phyloP scores from a whole-genome alignment of 805 yeast genomes.

The Kazachstania kunashirensis region DNA sequence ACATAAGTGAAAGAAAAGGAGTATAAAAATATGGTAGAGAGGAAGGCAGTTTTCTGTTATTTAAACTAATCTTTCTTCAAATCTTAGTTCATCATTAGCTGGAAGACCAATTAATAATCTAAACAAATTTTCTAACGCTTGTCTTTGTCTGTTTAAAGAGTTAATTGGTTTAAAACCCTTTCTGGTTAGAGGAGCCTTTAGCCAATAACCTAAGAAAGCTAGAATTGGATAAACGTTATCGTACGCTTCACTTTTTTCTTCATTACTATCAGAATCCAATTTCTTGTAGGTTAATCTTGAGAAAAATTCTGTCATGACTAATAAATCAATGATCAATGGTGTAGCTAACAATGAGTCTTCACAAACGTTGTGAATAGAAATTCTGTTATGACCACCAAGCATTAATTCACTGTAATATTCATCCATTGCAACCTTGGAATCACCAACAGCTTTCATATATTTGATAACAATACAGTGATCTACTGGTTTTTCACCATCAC shows the following conservation, averaged over 20 bases:
- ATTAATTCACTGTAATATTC: slow-evolving; percentile 93
- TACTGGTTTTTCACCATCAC: slow-evolving; percentile 63
- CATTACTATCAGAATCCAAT: slow-evolving; percentile 22
- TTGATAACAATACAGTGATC: slow-evolving; percentile 95
- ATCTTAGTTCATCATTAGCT: slow-evolving; percentile 81
- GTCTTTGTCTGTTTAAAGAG: slow-evolving; percentile 90
- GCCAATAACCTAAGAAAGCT: slow-evolving; percentile 86
- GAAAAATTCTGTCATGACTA: slow-evolving; percentile 82
- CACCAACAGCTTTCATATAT: slow-evolving; percentile 90
- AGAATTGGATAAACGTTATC: slow-evolving; percentile 74
- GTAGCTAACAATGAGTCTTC: slow-evolving; percentile 93
- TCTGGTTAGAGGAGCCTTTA: slow-evolving; percentile 90
- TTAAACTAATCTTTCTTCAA: slow-evolving; percentile 63
- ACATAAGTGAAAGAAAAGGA: background rate
- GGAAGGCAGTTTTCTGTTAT: background rate
- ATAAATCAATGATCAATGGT: slow-evolving; percentile 85
- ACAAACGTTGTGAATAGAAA: slow-evolving; percentile 89
- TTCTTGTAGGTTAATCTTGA: slow-evolving; percentile 75
- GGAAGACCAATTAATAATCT: slow-evolving; percentile 86
- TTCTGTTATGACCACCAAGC: slow-evolving; percentile 96
- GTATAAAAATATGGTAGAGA: background rate
- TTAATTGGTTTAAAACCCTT: slow-evolving; percentile 85
- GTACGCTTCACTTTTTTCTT: slow-evolving; percentile 32
- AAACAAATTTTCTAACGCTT: slow-evolving; percentile 83
- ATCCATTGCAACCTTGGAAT: slow-evolving; percentile 96